Conservation (phyloP, 768 basidiomycete genomes). For the Termitomyces sp. region DNA sequence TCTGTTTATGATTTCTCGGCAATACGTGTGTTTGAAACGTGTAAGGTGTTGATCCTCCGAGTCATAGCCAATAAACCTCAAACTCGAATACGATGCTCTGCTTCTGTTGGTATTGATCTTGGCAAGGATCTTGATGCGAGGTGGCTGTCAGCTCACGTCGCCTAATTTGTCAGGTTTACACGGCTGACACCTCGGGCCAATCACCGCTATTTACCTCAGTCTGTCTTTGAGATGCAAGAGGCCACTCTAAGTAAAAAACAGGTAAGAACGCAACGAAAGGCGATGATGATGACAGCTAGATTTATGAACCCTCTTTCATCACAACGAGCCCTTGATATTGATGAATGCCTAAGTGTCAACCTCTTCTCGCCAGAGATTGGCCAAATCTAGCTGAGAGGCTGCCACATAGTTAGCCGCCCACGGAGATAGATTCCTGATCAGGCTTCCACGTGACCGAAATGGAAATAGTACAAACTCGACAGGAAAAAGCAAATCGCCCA, state of each 20-base stretch:
- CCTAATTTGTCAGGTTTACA: background rate
- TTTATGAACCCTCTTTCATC: background rate
- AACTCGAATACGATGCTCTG: background rate
- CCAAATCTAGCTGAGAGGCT: background rate
- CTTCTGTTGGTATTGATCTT: background rate
- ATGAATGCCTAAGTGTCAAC: background rate
- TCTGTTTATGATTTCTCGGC: background rate
- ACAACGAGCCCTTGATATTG: background rate
- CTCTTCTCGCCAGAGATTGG: background rate
- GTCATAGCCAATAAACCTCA: background rate
- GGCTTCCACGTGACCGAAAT: constrained; percentile 5
- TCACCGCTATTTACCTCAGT: background rate
- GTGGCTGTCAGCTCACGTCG: background rate
- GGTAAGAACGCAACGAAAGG: background rate
- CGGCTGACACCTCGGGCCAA: background rate
- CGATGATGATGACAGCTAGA: background rate
- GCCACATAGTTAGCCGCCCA: background rate
- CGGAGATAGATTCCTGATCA: background rate
- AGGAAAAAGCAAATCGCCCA: background rate
- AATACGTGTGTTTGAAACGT: background rate
- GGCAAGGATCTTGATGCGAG: background rate
- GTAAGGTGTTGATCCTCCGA: background rate
- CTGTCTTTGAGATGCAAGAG: background rate
- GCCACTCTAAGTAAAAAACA: background rate
- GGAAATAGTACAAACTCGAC: background rate